phyloP scores from a whole-genome alignment of 352 stramenopile genomes.

The Globisporangium acanthophoron region DNA sequence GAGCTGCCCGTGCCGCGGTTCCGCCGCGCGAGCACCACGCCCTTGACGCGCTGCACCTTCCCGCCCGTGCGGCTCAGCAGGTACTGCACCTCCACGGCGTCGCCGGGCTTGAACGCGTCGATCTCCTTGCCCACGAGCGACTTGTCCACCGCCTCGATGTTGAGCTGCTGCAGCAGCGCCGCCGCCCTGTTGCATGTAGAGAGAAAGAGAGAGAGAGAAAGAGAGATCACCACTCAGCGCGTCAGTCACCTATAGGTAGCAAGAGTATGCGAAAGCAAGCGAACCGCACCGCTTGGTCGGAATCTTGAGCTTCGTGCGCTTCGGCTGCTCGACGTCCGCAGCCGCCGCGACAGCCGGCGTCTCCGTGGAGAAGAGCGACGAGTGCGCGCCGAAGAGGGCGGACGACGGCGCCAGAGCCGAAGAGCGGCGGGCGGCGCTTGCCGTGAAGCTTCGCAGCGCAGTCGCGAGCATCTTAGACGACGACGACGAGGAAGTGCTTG shows the following conservation, averaged over 20 bases:
- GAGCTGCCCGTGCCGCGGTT: constrained; percentile 80
- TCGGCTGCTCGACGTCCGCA: constrained; percentile 20
- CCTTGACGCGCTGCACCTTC: constrained; percentile 73
- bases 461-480: constrained; percentile 40
- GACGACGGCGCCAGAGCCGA: neutral
- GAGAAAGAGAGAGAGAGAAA: neutral
- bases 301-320: constrained; percentile 78
- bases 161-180: constrained; percentile 61
- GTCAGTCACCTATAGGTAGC: no score
- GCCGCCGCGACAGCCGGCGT: constrained; percentile 6
- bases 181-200: constrained; percentile 26
- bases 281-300: constrained; percentile 52
- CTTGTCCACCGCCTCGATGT: constrained; percentile 65
- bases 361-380: constrained; percentile 39
- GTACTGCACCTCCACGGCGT: constrained; percentile 81
- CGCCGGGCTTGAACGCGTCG: constrained; percentile 65
- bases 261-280: neutral
- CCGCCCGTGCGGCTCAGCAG: constrained; percentile 64
- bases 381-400: constrained; percentile 24
- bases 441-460: constrained; percentile 45
- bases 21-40: constrained; percentile 72
- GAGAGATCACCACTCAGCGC: neutral
- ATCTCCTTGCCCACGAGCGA: constrained; percentile 57
- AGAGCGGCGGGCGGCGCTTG: constrained; percentile 22
- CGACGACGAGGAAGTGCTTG: no score